Evolutionary conservation across 495 filamentous ascomycete species (phyloP).

Genomic region (Podospora pseudocomata): DNA sequence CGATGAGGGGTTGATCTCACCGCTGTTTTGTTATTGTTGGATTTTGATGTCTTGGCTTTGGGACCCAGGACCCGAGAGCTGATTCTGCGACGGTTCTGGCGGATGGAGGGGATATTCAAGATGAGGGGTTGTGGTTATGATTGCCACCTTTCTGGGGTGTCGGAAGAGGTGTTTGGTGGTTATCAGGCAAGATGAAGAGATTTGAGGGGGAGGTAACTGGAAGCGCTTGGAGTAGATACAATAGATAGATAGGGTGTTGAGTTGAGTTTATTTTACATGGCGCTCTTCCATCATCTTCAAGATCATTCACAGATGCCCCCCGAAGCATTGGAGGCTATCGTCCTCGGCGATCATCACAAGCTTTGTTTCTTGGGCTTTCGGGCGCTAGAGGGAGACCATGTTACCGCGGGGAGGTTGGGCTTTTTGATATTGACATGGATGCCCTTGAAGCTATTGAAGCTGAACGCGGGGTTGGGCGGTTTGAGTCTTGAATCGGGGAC

Average conservation of each 20-base stretch:
- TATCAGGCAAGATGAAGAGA: not conserved
- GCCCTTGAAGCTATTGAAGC: not conserved
- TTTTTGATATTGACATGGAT: not conserved
- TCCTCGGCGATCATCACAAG: not conserved
- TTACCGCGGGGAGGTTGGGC: not conserved
- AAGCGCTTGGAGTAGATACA: not conserved
- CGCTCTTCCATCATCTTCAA: not conserved
- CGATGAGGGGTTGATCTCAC: slow-evolving; percentile 9
- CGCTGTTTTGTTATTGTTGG: slow-evolving; percentile 15
- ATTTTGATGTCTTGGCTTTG: not conserved
- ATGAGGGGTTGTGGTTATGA: not conserved
- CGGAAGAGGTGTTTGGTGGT: not conserved
- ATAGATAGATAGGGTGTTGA: no score
- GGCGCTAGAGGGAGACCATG: not conserved
- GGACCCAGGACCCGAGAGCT: not conserved
- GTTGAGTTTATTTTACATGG: no score
- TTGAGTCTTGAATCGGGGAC: not conserved
- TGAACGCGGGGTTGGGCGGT: not conserved
- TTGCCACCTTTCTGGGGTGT: not conserved
- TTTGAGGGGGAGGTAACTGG: not conserved
- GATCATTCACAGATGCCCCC: not conserved
- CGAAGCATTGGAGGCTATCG: not conserved
- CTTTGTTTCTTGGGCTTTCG: not conserved
- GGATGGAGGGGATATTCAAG: not conserved
- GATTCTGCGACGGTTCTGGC: not conserved